Evolutionary conservation across 2,329 filamentous ascomycete genomes (phyloP).

Genomic region (Aspergillus pseudotamarii): DNA sequence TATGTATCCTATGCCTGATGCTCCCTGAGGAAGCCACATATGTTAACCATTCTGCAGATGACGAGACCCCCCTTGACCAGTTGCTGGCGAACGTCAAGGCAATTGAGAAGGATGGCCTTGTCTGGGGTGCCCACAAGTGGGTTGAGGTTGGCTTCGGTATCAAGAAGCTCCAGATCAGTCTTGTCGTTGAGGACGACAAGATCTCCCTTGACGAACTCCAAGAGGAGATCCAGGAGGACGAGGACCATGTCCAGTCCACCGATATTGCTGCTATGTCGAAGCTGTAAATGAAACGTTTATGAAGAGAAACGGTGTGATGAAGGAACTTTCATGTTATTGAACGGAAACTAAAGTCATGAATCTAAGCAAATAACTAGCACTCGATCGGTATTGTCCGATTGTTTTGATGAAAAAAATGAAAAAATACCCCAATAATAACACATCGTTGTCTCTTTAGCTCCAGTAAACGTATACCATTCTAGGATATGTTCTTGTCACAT

Average conservation of each 20-base stretch:
- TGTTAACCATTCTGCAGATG: slow-evolving; percentile 58
- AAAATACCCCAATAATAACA: slow-evolving; percentile 24
- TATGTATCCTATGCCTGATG: slow-evolving; percentile 54
- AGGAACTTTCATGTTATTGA: slow-evolving; percentile 37
- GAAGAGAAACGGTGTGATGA: slow-evolving; percentile 39
- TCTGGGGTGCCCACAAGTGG: slow-evolving; percentile 92
- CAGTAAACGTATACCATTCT: not conserved
- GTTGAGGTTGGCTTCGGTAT: slow-evolving; percentile 94
- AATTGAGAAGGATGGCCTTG: slow-evolving; percentile 90
- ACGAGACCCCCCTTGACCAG: slow-evolving; percentile 87
- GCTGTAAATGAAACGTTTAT: slow-evolving; percentile 63
- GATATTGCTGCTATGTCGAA: slow-evolving; percentile 93
- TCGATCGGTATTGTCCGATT: slow-evolving; percentile 27
- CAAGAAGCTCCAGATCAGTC: slow-evolving; percentile 98
- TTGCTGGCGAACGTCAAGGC: slow-evolving; percentile 78
- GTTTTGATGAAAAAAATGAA: slow-evolving; percentile 34
- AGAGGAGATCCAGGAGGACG: slow-evolving; percentile 80
- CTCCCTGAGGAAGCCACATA: not conserved
- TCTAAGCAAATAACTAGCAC: slow-evolving; percentile 30
- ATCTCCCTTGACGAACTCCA: slow-evolving; percentile 84
- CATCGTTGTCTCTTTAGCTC: not conserved
- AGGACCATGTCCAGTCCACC: slow-evolving; percentile 95
- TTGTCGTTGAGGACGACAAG: slow-evolving; percentile 97
- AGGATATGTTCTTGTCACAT: not conserved
- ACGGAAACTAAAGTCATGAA: slow-evolving; percentile 41